Base-by-base conservation (phyloP, 345 rosid genomes). In the Bretschneidera sinensis region DNA sequence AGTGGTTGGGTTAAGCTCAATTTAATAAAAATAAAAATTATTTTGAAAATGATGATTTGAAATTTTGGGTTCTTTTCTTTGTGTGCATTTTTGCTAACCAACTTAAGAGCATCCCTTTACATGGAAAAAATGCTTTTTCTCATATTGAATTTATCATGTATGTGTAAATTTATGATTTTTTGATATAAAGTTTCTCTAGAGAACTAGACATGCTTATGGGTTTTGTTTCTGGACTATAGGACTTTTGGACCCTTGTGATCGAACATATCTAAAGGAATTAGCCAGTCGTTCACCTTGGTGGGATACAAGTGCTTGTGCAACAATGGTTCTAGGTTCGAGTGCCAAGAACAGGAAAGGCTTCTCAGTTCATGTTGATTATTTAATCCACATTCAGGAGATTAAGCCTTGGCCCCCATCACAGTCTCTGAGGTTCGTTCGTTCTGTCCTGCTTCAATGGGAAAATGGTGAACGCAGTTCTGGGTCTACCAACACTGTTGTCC, bases 391-490 rank as follows among this genome's bases (percentile, higher is more conserved):
- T 74, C 88, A 79, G 68, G 96, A 92, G 54, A 71, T 92, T 78
- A 89, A 81, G 76, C 98, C 96, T 34, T 92, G 98, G 98, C 98
- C 98, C 6, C 98, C 98, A 31, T 87, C 98, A 21, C 97, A 92
- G 67, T 87, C 98, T 16, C 81, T 92, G 54, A 71, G 82, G 63
- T 85, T 96, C 20, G 80, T 92, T 5, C 89, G 97, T 43, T 87
- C 98, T 17, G 96, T 87, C 60, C 54, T 87, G 9, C 77, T 92
- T 35, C 98, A 85, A 45, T 92, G 98, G 98, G 96, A 87, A 76
- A 84, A 89, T 25, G 94, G 96, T 54, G 89, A 76, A 55, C 84
- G 83, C 51, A 78, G 50, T 28, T 79, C 89, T 0, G 96, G 97
- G 21, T 81, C 96, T 9, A 89, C 98, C 8, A 74, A 71, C 34